Conservation (phyloP, 2,329 filamentous ascomycete species). For the Fusarium miscanthi region DNA sequence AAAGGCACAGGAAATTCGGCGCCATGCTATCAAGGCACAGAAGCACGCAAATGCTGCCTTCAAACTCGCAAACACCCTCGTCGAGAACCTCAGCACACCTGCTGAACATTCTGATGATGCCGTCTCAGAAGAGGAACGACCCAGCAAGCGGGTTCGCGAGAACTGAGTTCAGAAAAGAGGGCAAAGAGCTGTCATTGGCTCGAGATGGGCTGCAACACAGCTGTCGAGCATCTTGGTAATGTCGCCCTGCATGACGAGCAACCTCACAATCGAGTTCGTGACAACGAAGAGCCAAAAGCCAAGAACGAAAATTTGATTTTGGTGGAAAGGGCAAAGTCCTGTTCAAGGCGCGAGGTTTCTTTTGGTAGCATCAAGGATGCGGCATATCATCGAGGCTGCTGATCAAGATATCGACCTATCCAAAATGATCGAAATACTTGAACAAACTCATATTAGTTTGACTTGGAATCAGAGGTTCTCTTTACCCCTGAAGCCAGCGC, state of each 20-base stretch:
- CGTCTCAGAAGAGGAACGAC: neutral
- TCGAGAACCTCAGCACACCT: neutral
- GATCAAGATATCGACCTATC: too few relatives aligned
- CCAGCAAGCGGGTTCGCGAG: neutral
- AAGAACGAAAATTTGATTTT: neutral
- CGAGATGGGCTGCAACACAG: neutral
- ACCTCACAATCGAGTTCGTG: neutral
- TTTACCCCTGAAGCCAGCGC: neutral
- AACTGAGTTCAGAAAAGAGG: neutral
- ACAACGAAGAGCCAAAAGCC: neutral
- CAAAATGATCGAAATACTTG: too few relatives aligned
- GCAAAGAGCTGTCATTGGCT: accelerated
- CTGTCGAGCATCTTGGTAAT: accelerated
- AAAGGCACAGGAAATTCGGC: neutral
- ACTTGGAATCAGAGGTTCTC: too few relatives aligned
- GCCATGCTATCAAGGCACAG: neutral
- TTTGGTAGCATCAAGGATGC: neutral
- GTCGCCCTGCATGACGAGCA: accelerated
- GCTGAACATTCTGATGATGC: too few relatives aligned
- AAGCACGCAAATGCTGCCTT: neutral
- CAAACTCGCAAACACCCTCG: neutral
- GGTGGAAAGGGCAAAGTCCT: neutral
- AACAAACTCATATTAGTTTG: too few relatives aligned
- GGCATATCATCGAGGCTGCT: too few relatives aligned
- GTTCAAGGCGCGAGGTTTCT: neutral